Evolutionary conservation across 805 yeast species (phyloP).

Genomic region (Kazachstania psychrophila): DNA sequence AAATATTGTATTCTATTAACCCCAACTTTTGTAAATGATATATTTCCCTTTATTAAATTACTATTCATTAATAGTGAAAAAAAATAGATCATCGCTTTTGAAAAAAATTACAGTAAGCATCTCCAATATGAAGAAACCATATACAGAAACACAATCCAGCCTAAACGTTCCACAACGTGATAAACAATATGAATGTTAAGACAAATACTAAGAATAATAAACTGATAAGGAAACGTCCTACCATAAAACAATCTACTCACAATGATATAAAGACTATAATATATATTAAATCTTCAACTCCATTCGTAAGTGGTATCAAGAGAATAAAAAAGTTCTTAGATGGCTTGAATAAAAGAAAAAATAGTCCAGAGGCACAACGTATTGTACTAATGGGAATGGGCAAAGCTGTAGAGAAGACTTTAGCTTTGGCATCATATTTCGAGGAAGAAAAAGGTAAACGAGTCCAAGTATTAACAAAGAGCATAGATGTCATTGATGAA

Average conservation of each 20-base stretch:
- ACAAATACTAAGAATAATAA: too few species aligned
- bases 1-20: too few species aligned
- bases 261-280: slow-evolving; percentile 41
- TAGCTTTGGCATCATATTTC: slow-evolving; percentile 55
- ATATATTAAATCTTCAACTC: slow-evolving; percentile 55
- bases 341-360: slow-evolving; percentile 25
- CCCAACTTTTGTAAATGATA: too few species aligned
- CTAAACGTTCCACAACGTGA: too few species aligned
- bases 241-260: slow-evolving; percentile 29
- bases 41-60: too few species aligned
- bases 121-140: too few species aligned
- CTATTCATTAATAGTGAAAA: too few species aligned
- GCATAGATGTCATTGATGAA: slow-evolving; percentile 68
- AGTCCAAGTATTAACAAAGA: slow-evolving; percentile 55
- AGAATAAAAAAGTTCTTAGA: slow-evolving; percentile 46
- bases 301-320: slow-evolving; percentile 65
- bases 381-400: slow-evolving; percentile 72
- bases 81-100: too few species aligned
- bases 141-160: too few species aligned
- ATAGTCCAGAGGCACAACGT: slow-evolving; percentile 35
- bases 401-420: slow-evolving; percentile 50
- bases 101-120: too few species aligned
- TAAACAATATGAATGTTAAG: too few species aligned
- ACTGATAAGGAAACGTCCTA: slow-evolving; percentile 14
- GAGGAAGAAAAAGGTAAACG: slow-evolving; percentile 39